Evolutionary conservation across 139 green algal species (phyloP).

Genomic region (Chlorella sp.): DNA sequence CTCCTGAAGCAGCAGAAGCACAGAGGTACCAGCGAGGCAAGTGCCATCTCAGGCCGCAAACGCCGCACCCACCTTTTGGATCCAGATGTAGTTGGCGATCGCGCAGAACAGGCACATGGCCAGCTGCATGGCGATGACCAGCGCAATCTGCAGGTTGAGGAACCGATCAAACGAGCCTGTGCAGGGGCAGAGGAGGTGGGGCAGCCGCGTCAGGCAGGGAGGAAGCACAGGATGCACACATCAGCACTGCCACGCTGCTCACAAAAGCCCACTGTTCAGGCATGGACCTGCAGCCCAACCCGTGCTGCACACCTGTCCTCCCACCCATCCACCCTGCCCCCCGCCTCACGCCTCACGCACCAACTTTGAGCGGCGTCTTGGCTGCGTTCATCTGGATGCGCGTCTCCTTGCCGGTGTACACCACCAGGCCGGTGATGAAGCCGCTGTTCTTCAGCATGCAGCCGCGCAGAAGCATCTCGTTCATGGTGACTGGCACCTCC

Average conservation of each 20-base stretch:
- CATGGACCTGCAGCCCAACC: too few species aligned
- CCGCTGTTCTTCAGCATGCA: constrained; percentile 90
- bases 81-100: constrained; percentile 59
- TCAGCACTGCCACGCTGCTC: too few species aligned
- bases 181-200: not conserved
- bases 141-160: constrained; percentile 73
- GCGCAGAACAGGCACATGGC: constrained; percentile 60
- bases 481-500: constrained; percentile 60
- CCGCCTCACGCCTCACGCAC: constrained; percentile 30
- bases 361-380: constrained; percentile 76
- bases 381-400: constrained; percentile 90
- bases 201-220: too few species aligned
- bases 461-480: constrained; percentile 84
- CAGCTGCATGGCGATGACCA: constrained; percentile 71
- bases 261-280: too few species aligned
- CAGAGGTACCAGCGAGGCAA: too few species aligned
- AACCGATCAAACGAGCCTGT: constrained; percentile 70
- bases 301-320: not conserved
- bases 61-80: constrained; percentile 5
- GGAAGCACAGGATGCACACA: too few species aligned
- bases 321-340: not conserved
- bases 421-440: constrained; percentile 78
- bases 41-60: too few species aligned
- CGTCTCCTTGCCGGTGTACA: constrained; percentile 94
- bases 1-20: too few species aligned